Conservation (phyloP, 2,329 filamentous ascomycete genomes). For the Didymella pinodella region DNA sequence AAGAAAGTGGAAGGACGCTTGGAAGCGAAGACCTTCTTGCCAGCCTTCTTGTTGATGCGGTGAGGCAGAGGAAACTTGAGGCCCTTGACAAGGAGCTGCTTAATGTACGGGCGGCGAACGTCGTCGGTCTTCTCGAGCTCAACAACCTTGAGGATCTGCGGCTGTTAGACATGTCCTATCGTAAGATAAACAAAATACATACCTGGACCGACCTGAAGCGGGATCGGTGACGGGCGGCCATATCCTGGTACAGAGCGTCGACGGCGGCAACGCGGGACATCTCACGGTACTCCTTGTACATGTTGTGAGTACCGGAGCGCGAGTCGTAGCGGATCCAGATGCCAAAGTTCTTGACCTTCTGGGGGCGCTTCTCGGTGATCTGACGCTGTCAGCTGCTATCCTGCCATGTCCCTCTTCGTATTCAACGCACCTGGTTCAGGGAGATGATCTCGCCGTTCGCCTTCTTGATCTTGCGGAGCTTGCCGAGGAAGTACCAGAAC, state of each 20-base stretch:
- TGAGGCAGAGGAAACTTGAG: constrained; percentile 99
- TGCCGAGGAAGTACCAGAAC: constrained; percentile 99
- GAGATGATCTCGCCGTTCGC: constrained; percentile 98
- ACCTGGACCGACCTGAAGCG: constrained; percentile 99
- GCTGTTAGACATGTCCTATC: neutral
- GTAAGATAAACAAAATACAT: constrained; percentile 54
- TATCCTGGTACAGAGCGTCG: constrained; percentile 98
- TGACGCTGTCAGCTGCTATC: constrained; percentile 51
- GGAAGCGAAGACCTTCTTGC: constrained; percentile 91
- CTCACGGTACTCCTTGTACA: constrained; percentile 99
- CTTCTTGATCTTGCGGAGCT: constrained; percentile 99
- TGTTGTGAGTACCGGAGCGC: constrained; percentile 99
- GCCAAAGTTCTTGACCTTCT: constrained; percentile 99
- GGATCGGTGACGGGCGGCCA: constrained; percentile 97
- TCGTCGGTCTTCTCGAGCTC: constrained; percentile 95
- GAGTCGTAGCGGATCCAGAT: constrained; percentile 99
- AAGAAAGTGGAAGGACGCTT: constrained; percentile 97
- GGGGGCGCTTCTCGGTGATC: constrained; percentile 98
- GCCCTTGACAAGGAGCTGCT: constrained; percentile 93
- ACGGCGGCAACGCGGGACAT: constrained; percentile 95
- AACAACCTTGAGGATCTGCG: constrained; percentile 94
- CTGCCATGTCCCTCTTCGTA: neutral
- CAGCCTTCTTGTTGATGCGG: constrained; percentile 82
- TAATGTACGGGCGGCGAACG: constrained; percentile 98
- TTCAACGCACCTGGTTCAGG: constrained; percentile 83